phyloP scores from a whole-genome alignment of 768 basidiomycete species.

The Dioszegia crocea region DNA sequence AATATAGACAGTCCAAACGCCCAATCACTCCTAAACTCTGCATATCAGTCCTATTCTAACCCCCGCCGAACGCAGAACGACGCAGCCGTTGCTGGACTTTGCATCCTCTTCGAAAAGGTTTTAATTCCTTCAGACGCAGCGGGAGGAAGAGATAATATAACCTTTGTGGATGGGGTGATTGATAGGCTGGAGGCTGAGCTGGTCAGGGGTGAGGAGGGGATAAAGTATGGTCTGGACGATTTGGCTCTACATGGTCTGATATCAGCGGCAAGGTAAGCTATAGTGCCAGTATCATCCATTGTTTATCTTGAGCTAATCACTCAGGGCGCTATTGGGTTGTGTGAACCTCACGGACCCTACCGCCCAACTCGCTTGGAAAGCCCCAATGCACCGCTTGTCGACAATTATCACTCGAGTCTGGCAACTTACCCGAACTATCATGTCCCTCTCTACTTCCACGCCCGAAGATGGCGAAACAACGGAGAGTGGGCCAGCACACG shows the following conservation, averaged over 20 bases:
- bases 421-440: slow-evolving; percentile 30
- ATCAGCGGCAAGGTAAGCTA: slow-evolving; percentile 34
- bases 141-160: neutral
- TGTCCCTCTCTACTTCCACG: slow-evolving; percentile 22
- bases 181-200: slow-evolving; percentile 28
- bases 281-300: neutral
- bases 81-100: slow-evolving; percentile 40
- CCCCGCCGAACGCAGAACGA: slow-evolving; percentile 47
- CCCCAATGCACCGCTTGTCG: slow-evolving; percentile 16
- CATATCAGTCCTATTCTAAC: slow-evolving; percentile 30
- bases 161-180: slow-evolving; percentile 30
- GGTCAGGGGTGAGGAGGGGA: slow-evolving; percentile 9
- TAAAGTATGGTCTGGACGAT: slow-evolving; percentile 24
- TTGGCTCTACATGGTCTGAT: slow-evolving; percentile 43
- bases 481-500: slow-evolving; percentile 26
- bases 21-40: slow-evolving; percentile 24
- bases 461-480: neutral
- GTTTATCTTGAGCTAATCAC: neutral
- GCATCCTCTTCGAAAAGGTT: slow-evolving; percentile 37
- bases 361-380: slow-evolving; percentile 12
- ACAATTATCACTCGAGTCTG: slow-evolving; percentile 31
- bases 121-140: neutral
- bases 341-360: slow-evolving; percentile 2
- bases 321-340: slow-evolving; percentile 26
- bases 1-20: slow-evolving; percentile 8